These are phyloP conservation scores for Aspergillus felis DNA, from an alignment of 2,329 filamentous ascomycete species.

Conservation along the genomic window DNA sequence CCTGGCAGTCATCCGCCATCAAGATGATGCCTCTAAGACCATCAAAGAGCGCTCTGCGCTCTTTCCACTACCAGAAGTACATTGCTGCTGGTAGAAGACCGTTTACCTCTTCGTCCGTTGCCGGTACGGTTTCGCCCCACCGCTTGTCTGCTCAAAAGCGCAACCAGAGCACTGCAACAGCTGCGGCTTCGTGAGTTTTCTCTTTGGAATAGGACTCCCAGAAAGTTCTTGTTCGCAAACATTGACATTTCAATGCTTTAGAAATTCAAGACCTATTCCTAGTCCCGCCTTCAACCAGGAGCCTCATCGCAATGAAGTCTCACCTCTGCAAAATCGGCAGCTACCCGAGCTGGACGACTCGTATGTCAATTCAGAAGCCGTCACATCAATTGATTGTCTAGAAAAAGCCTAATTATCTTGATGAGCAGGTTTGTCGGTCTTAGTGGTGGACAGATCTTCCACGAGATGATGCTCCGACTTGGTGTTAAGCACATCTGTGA, in stretches of 20 bases:
- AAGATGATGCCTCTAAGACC: slow-evolving; percentile 51
- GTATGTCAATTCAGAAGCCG: slow-evolving; percentile 48
- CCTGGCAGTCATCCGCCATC: slow-evolving; percentile 30
- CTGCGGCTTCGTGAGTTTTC: slow-evolving; percentile 52
- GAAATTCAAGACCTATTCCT: slow-evolving; percentile 56
- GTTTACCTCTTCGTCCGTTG: slow-evolving; percentile 45
- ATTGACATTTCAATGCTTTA: slow-evolving; percentile 26
- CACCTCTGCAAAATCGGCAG: slow-evolving; percentile 61
- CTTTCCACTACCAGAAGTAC: slow-evolving; percentile 42
- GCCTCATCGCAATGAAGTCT: slow-evolving; percentile 58
- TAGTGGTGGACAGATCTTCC: slow-evolving; percentile 94
- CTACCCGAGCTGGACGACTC: slow-evolving; percentile 72
- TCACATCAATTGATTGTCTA: neutral
- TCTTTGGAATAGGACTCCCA: neutral
- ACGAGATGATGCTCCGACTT: slow-evolving; percentile 97
- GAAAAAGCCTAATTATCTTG: slow-evolving; percentile 6
- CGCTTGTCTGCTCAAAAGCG: slow-evolving; percentile 42
- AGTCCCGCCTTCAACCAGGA: slow-evolving; percentile 59
- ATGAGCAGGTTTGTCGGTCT: slow-evolving; percentile 76
- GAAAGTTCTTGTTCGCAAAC: slow-evolving; percentile 11
- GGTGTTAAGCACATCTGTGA: slow-evolving; percentile 90
- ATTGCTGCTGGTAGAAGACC: slow-evolving; percentile 34
- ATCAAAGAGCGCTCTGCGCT: slow-evolving; percentile 47
- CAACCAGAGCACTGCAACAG: slow-evolving; percentile 46
- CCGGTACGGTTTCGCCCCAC: slow-evolving; percentile 45